Evolutionary conservation across 768 basidiomycete genomes (phyloP), one percentile per base, ranked within the genome.

Genomic region (Chlorophyllum brunneum): DNA sequence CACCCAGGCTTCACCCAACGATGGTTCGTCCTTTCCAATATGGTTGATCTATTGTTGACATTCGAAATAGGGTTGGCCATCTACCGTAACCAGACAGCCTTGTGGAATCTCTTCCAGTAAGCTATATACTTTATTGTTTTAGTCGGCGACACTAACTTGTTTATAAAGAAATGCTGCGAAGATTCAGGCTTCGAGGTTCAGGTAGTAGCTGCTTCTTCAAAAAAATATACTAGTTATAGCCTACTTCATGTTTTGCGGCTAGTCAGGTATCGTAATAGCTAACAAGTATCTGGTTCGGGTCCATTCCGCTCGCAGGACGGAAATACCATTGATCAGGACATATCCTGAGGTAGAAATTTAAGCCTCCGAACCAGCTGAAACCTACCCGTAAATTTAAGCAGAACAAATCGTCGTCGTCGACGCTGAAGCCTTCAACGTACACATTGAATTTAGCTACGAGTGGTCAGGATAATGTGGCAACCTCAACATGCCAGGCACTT

Each of bases 381-480:
- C 94, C 79, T 39, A 94, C 83, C 50, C 74, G 75, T 40, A 99
- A 73, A 56, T 92, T 70, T 50, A 95, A 68, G 70, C 95, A 98
- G 46, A 92, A 56, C 77, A 95, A 69, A 48, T 84, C 79, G 0
- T 85, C 83, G 0, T 94, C 90, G 0, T 84, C 78, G 2, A 53
- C 77, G 0, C 88, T 92, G 64, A 78, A 91, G 1, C 82, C 93
- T 1, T 69, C 62, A 13, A 95, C 81, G 23, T 75, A 61, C 41
- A 98, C 81, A 4, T 51, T 65, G 70, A 98, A 97, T 64, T 91
- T 95, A 70, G 94, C 95, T 98, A 31, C 20, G 43, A 27, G 36
- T 20, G 40, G 51, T 57, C 38, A 48, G 56, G 42, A 30, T 37
- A 36, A 24, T 26, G 30, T 43, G 23, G 40, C 4, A 24, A 20